phyloP scores from a whole-genome alignment of 2,329 filamentous ascomycete genomes.

The Aspergillus cejpii region DNA sequence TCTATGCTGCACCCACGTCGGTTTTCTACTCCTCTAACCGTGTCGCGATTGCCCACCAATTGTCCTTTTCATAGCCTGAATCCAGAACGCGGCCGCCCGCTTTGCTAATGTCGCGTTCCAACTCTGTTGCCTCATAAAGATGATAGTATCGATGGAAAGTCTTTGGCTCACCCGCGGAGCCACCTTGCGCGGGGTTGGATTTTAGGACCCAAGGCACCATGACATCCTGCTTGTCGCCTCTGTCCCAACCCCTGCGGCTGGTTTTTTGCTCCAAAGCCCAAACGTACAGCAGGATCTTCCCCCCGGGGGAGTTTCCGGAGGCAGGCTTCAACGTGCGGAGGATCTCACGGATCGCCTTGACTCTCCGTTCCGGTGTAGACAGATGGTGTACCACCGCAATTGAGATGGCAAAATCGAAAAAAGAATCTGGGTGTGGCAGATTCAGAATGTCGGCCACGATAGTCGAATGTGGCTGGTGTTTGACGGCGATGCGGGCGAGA shows the following conservation, averaged over 20 bases:
- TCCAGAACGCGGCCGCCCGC: slow-evolving; percentile 71
- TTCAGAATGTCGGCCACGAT: slow-evolving; percentile 74
- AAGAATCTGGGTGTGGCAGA: slow-evolving; percentile 63
- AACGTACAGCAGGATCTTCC: slow-evolving; percentile 75
- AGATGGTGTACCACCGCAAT: slow-evolving; percentile 94
- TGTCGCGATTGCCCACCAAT: slow-evolving; percentile 83
- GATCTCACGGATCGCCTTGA: slow-evolving; percentile 65
- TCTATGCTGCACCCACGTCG: slow-evolving; percentile 11
- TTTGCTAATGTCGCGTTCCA: slow-evolving; percentile 68
- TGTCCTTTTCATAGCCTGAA: slow-evolving; percentile 90
- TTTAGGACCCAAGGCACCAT: slow-evolving; percentile 91
- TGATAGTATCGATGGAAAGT: slow-evolving; percentile 92
- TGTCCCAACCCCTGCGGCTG: slow-evolving; percentile 84
- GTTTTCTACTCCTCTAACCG: slow-evolving; percentile 20
- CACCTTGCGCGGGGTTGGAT: slow-evolving; percentile 21
- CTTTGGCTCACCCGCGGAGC: slow-evolving; percentile 26
- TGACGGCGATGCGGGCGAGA: slow-evolving; percentile 52
- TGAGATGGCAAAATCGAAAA: slow-evolving; percentile 83
- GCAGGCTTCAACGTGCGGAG: slow-evolving; percentile 54
- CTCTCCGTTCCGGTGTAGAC: slow-evolving; percentile 65
- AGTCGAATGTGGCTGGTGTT: slow-evolving; percentile 57
- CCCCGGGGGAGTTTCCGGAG: slow-evolving; percentile 36
- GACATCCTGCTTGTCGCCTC: slow-evolving; percentile 76
- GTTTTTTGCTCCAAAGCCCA: slow-evolving; percentile 91
- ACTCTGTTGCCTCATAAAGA: slow-evolving; percentile 76